Percentiles rank a stretch among this genome's conserved stretches.
Conservation (phyloP, 1,139 yeast genomes). For the Yamadazyma epiphylla region DNA sequence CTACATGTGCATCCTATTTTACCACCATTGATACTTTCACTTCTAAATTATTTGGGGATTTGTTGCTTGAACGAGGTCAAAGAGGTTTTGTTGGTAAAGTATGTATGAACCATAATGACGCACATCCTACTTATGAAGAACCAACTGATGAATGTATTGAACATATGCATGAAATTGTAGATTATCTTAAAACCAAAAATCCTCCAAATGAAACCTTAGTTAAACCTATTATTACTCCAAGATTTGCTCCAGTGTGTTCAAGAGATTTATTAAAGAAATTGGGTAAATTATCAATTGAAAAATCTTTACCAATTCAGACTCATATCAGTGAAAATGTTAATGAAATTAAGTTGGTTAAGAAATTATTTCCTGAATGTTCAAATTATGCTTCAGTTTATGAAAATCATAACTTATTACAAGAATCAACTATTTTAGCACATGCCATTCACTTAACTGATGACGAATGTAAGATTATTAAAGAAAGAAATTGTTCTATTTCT, state of each 20-base stretch:
- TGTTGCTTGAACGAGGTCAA: conserved; percentile 67
- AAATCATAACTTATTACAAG: conserved; percentile 52
- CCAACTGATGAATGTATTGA: conserved; percentile 52
- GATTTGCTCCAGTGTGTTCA: conserved; percentile 91
- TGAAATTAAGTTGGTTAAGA: conserved; percentile 74
- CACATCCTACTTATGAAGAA: conserved; percentile 71
- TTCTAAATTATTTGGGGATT: conserved; percentile 70
- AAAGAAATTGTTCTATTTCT: conserved; percentile 65
- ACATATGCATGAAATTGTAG: conserved; percentile 56
- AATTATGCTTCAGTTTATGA: conserved; percentile 79
- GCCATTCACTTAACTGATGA: conserved; percentile 69
- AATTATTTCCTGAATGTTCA: conserved; percentile 66
- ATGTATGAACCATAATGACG: conserved; percentile 69
- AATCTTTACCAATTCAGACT: conserved; percentile 73
- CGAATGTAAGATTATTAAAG: conserved; percentile 58
- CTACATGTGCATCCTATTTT: conserved; percentile 89
- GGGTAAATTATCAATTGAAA: conserved; percentile 51
- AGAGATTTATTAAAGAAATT: conserved; percentile 56
- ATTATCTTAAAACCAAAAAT: conserved; percentile 50
- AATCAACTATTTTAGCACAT: conserved; percentile 81
- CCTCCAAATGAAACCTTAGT: conserved; percentile 47
- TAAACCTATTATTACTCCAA: conserved; percentile 82
- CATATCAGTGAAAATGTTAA: conserved; percentile 77
- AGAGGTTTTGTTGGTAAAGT: conserved; percentile 90
- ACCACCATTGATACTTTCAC: conserved; percentile 82